Evolutionary conservation across 768 basidiomycete genomes (phyloP).

Genomic region (Tylopilus vinaceipallidus): DNA sequence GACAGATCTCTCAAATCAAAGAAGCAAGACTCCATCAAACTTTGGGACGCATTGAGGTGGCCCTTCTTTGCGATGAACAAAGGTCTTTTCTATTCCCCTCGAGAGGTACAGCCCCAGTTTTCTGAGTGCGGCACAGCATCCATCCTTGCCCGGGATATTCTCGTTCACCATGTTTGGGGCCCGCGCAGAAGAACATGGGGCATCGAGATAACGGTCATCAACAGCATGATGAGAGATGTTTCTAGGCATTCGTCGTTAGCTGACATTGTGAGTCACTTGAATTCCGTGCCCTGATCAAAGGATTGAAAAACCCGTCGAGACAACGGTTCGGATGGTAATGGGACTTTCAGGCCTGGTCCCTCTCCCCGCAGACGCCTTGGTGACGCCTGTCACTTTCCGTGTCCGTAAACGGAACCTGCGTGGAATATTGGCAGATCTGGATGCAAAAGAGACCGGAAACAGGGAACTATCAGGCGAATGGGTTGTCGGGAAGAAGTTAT

Average conservation of each 20-base stretch:
- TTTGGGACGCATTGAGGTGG: conserved; percentile 75
- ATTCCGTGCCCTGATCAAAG: neutral
- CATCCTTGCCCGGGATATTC: conserved; percentile 58
- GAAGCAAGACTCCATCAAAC: conserved; percentile 50
- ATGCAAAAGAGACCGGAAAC: conserved; percentile 69
- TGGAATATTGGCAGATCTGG: conserved; percentile 76
- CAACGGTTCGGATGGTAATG: conserved; percentile 61
- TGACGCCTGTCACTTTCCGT: conserved; percentile 90
- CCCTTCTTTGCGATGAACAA: conserved; percentile 63
- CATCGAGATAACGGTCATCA: conserved; percentile 87
- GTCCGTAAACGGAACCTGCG: conserved; percentile 70
- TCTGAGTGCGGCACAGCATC: conserved; percentile 22
- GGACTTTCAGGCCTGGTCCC: conserved; percentile 79
- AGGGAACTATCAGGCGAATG: conserved; percentile 93
- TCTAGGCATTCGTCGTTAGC: conserved; percentile 79
- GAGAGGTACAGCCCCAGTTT: neutral
- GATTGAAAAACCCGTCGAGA: conserved; percentile 29
- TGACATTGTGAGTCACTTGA: conserved; percentile 61
- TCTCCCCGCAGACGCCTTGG: conserved; percentile 86
- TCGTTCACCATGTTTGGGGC: conserved; percentile 80
- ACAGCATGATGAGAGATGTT: conserved; percentile 82
- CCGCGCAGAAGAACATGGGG: conserved; percentile 92
- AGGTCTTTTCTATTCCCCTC: conserved; percentile 39
- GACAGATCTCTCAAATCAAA: conserved; percentile 64
- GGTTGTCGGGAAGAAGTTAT: conserved; percentile 92